phyloP scores from a whole-genome alignment of 139 green algal genomes.

The Tetratostichococcus sp. region DNA sequence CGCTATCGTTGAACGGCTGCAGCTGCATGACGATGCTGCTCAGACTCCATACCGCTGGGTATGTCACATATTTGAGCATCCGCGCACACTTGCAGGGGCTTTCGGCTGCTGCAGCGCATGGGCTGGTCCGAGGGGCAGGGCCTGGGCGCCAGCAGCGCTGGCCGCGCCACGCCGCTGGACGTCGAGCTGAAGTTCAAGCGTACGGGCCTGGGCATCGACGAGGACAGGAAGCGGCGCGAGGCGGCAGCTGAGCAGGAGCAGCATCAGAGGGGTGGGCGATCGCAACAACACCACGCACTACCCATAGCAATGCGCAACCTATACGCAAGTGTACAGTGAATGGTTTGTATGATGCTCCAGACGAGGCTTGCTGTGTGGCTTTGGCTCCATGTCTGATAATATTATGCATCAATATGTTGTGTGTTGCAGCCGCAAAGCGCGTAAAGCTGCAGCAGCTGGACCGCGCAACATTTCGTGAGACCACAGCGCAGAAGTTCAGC shows the following conservation, averaged over 20 bases:
- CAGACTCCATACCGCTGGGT: neutral
- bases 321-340: no score
- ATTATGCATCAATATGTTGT: no score
- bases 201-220: conserved; percentile 26
- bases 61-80: neutral
- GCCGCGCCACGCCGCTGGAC: conserved; percentile 19
- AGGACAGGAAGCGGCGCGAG: conserved; percentile 9
- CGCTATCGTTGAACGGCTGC: no score
- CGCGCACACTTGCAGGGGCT: conserved; percentile 22
- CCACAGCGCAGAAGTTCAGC: neutral
- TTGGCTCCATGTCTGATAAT: no score
- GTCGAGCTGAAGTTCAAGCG: conserved; percentile 30
- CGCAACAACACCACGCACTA: no score
- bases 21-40: conserved; percentile 4
- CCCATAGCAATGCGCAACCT: no score
- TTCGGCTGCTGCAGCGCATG: conserved; percentile 35
- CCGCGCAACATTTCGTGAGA: neutral
- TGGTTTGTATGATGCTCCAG: no score
- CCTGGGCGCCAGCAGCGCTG: conserved; percentile 15
- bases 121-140: conserved; percentile 29
- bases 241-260: conserved; percentile 4
- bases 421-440: conserved; percentile 2
- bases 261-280: conserved; percentile 3
- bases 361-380: no score
- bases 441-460: conserved; percentile 13